phyloP scores from a whole-genome alignment of 805 yeast species.

The Wickerhamomyces tratensis region DNA sequence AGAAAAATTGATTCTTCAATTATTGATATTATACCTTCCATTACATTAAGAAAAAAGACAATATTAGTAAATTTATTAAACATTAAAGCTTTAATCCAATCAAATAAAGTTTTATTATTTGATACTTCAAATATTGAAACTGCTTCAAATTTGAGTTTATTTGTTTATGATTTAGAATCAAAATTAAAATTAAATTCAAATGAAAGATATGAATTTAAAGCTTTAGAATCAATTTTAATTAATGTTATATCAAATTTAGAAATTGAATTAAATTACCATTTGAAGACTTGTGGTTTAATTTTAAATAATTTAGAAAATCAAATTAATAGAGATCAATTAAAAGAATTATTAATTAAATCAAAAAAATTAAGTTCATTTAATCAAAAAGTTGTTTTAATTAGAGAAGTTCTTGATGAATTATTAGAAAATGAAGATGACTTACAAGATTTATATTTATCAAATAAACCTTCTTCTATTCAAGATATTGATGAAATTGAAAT shows the following conservation, averaged over 20 bases:
- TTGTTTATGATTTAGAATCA: constrained; percentile 77
- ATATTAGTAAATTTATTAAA: constrained; percentile 77
- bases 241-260: constrained; percentile 76
- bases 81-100: constrained; percentile 81
- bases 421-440: constrained; percentile 83
- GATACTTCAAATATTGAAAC: constrained; percentile 48
- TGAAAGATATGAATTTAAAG: constrained; percentile 70
- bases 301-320: constrained; percentile 67
- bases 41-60: constrained; percentile 69
- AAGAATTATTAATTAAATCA: constrained; percentile 64
- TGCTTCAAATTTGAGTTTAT: constrained; percentile 62
- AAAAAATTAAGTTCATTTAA: constrained; percentile 63
- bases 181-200: constrained; percentile 39
- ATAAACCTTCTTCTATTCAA: constrained; percentile 12
- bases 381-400: constrained; percentile 66
- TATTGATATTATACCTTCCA: constrained; percentile 81
- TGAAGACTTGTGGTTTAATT: constrained; percentile 49
- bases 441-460: constrained; percentile 66
- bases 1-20: constrained; percentile 69
- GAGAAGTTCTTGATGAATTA: constrained; percentile 75
- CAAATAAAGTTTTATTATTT: constrained; percentile 72
- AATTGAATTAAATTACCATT: constrained; percentile 56
- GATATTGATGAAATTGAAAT: constrained; percentile 74
- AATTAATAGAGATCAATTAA: constrained; percentile 65
- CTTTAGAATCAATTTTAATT: constrained; percentile 72